Conservation (phyloP, 495 filamentous ascomycete genomes). For the Neurospora sp. region DNA sequence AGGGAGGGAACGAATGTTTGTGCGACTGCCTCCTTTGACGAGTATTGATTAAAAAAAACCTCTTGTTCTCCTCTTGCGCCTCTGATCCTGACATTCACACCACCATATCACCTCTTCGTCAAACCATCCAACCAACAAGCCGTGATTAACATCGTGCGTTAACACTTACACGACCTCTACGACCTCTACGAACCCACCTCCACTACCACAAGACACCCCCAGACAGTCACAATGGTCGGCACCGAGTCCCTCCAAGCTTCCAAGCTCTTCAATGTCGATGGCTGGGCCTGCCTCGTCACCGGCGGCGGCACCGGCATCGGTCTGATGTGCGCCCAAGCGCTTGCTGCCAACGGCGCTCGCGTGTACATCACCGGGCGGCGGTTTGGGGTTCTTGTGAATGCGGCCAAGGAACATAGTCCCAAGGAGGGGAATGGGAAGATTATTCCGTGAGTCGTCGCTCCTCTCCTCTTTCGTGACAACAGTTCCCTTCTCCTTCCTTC, state of each 20-base stretch:
- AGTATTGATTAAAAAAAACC: too few species aligned
- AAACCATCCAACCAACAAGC: too few species aligned
- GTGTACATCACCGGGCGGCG: conserved; percentile 60
- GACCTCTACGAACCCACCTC: too few species aligned
- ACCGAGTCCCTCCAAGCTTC: conserved; percentile 25
- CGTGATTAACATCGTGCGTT: too few species aligned
- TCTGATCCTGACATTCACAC: too few species aligned
- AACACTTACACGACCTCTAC: too few species aligned
- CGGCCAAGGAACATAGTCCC: conserved; percentile 30
- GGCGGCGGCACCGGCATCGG: conserved; percentile 53
- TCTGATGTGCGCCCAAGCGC: conserved; percentile 50
- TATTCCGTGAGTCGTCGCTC: conserved; percentile 13
- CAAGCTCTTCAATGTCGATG: conserved; percentile 44
- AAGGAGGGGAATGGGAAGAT: conserved; percentile 19
- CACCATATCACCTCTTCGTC: too few species aligned
- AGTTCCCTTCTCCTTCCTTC: too few species aligned
- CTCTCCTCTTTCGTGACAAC: background rate
- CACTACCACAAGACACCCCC: too few species aligned
- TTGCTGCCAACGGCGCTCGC: conserved; percentile 51
- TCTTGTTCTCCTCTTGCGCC: background rate
- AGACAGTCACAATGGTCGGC: conserved; percentile 9
- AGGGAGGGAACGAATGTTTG: too few species aligned
- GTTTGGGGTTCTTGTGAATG: conserved; percentile 41
- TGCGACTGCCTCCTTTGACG: too few species aligned
- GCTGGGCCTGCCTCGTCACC: conserved; percentile 48